These are phyloP conservation scores for Mycosphaerella sp. DNA, from an alignment of 2,329 filamentous ascomycete species.

Conservation along the genomic window DNA sequence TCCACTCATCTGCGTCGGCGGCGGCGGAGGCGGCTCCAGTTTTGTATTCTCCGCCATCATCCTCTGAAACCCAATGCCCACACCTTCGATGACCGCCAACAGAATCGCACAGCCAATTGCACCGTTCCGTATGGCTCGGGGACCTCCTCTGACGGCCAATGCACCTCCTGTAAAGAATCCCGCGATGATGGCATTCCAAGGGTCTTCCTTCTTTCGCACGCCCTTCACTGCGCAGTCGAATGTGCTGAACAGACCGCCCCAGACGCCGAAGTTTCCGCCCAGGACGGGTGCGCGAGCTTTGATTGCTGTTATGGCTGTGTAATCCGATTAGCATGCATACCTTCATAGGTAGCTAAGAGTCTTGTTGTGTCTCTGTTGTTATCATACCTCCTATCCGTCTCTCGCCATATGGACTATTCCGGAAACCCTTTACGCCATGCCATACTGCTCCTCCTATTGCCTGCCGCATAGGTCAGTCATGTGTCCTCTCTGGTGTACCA, in stretches of 20 bases:
- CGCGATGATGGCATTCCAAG: conserved; percentile 95
- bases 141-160: conserved; percentile 83
- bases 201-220: conserved; percentile 82
- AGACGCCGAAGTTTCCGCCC: conserved; percentile 96
- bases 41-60: conserved; percentile 88
- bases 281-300: conserved; percentile 95
- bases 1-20: conserved; percentile 26
- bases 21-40: conserved; percentile 56
- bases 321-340: neutral
- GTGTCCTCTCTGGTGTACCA: neutral
- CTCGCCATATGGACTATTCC: conserved; percentile 66
- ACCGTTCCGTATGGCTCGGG: conserved; percentile 86
- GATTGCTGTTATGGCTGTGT: conserved; percentile 74
- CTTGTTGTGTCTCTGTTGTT: neutral
- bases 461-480: conserved; percentile 16
- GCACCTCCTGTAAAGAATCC: conserved; percentile 95
- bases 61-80: conserved; percentile 90
- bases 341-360: neutral
- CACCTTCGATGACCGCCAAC: conserved; percentile 92
- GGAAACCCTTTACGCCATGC: conserved; percentile 81
- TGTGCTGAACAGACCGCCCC: conserved; percentile 92
- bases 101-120: conserved; percentile 94
- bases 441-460: conserved; percentile 60
- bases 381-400: conserved; percentile 70
- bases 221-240: conserved; percentile 98